These are phyloP conservation scores for Xylaria venustula DNA, from an alignment of 495 filamentous ascomycete species.

Conservation along the genomic window DNA sequence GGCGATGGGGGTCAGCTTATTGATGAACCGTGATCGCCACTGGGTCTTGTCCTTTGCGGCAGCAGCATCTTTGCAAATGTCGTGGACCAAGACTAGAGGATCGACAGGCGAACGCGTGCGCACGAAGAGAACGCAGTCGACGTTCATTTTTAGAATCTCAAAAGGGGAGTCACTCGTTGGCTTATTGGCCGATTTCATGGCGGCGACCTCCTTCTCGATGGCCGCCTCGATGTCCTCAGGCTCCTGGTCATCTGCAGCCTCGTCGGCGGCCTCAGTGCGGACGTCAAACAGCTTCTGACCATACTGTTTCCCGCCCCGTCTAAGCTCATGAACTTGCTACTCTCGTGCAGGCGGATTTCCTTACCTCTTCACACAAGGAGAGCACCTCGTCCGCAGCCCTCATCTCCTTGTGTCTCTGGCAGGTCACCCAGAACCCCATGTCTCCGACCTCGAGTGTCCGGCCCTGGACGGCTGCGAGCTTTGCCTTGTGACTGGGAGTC, in stretches of 20 bases:
- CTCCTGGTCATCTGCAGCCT: conserved; percentile 32
- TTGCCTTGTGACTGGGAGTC: conserved; percentile 52
- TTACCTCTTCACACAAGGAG: conserved; percentile 74
- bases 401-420: conserved; percentile 73
- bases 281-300: conserved; percentile 58
- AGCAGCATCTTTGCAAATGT: conserved; percentile 67
- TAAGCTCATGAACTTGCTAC: background rate
- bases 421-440: conserved; percentile 85
- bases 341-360: background rate
- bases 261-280: conserved; percentile 37
- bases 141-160: conserved; percentile 65
- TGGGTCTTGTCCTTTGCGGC: conserved; percentile 40
- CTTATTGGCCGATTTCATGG: conserved; percentile 54
- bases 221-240: conserved; percentile 75
- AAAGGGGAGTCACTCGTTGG: conserved; percentile 50
- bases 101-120: conserved; percentile 67
- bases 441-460: conserved; percentile 68
- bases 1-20: conserved; percentile 80
- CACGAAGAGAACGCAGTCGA: conserved; percentile 75
- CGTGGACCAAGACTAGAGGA: conserved; percentile 74
- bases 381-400: conserved; percentile 73
- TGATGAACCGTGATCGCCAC: conserved; percentile 71
- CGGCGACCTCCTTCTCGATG: conserved; percentile 74
- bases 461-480: conserved; percentile 29
- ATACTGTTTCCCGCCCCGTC: conserved; percentile 40